Evolutionary conservation across 164 flowering plant species (phyloP), one percentile per base, ranked within the genome.

Genomic region (Nelumbo lutea): DNA sequence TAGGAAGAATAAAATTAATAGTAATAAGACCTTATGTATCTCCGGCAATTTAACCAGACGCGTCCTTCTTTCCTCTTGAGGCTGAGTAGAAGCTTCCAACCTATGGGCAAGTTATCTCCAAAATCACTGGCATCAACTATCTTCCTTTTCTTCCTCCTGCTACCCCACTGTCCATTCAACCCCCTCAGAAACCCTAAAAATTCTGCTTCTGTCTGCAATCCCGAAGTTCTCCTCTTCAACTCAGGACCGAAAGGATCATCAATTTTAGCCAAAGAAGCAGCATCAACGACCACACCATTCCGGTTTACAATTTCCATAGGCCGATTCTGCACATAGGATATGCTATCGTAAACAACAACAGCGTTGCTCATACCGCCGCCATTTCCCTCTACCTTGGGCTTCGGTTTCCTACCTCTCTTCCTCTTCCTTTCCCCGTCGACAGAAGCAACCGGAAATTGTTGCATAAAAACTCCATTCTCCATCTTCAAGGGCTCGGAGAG

Each of bases 21-120:
- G 47, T 64, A 61, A n/a, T 6, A 50, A 70, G 71, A 93, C 98
- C 97, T 93, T 77, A 91, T 83, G 65, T 86, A 93, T 73, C 88
- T 67, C 47, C 87, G 81, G 71, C 92, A 86, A 73, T 72, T 69
- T 68, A 91, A 57, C 83, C 83, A 89, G 41, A 78, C 74, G 2
- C 58, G 73, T 8, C 86, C 86, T n/a, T 78, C 83, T 65, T 76
- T 83, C 90, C 79, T 82, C 85, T 79, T 87, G 61, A 88, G 52
- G 43, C 81, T 74, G 57, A 93, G 79, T 73, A 82, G 67, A 70
- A 93, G 79, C 85, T 81, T 90, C 97, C 96, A 93, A 42, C 96
- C 96, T 27, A 42, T 67, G 0, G 96, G 98, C 72, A 93, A 73
- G 2, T 15, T 66, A 47, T 84, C 78, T 10, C 96, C 90, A 59